Evolutionary conservation across 2,329 filamentous ascomycete species (phyloP).

Genomic region (Macrophomina pseudophaseolina): DNA sequence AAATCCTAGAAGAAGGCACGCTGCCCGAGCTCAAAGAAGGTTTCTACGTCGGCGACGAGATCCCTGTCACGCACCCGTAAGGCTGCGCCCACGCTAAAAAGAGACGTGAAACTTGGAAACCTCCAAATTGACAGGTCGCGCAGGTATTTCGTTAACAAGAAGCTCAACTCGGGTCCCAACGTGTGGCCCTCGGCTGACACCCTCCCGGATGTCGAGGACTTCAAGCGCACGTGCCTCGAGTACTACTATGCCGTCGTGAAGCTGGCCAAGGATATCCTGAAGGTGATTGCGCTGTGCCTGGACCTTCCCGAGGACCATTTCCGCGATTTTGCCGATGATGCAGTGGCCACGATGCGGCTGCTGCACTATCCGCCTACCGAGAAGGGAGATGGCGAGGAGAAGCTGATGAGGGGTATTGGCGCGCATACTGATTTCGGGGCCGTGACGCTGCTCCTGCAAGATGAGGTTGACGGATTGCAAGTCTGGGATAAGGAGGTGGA

Average conservation of each 20-base stretch:
- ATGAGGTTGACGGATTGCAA: constrained; percentile 46
- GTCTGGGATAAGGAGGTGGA: constrained; percentile 38
- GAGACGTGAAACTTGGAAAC: background rate
- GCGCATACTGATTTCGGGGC: constrained; percentile 53
- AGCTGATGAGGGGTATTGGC: constrained; percentile 47
- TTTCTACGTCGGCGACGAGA: constrained; percentile 51
- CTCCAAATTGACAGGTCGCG: background rate
- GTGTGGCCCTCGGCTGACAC: constrained; percentile 43
- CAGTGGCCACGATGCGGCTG: constrained; percentile 49
- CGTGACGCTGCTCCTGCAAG: constrained; percentile 50
- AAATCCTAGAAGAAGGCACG: constrained; percentile 50
- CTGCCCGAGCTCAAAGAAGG: constrained; percentile 52
- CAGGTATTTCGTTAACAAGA: constrained; percentile 43
- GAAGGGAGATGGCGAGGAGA: constrained; percentile 43
- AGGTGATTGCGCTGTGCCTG: constrained; percentile 48
- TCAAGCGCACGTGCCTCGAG: constrained; percentile 45
- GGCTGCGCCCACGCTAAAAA: background rate
- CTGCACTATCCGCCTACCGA: constrained; percentile 50
- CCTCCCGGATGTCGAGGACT: constrained; percentile 34
- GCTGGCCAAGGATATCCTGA: constrained; percentile 50
- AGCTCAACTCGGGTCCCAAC: constrained; percentile 49
- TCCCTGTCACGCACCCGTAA: constrained; percentile 42
- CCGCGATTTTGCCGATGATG: constrained; percentile 41
- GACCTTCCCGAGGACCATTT: constrained; percentile 47
- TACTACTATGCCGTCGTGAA: constrained; percentile 48